Conservation (phyloP, 169 alveolate species). For the Cryptosporidium bovis region DNA sequence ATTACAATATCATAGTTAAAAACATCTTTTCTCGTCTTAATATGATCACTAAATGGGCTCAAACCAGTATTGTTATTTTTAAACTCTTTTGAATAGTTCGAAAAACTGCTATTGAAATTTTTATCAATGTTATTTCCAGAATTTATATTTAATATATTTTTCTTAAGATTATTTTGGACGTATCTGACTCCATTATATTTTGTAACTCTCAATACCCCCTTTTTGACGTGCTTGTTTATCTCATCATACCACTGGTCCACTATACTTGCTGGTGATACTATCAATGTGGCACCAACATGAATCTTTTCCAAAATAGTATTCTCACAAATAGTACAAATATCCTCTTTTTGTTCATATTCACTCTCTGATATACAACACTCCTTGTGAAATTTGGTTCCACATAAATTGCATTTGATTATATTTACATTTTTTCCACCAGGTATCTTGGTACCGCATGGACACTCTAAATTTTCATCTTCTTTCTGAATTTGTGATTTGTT, state of each 20-base stretch:
- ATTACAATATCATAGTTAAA: conserved; percentile 17
- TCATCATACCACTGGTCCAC: conserved; percentile 70
- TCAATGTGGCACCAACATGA: conserved; percentile 8
- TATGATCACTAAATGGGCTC: neutral
- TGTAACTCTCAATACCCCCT: conserved; percentile 11
- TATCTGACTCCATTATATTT: conserved; percentile 56
- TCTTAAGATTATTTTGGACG: conserved; percentile 17
- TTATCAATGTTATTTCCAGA: neutral
- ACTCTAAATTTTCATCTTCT: conserved; percentile 2
- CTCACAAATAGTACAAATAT: conserved; percentile 46
- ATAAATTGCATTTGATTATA: conserved; percentile 2
- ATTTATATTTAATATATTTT: neutral
- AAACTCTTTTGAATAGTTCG: neutral
- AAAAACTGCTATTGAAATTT: neutral
- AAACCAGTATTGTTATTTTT: neutral
- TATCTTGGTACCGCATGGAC: conserved; percentile 50
- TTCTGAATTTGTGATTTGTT: neutral
- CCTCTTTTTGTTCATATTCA: neutral
- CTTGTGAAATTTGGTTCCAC: conserved; percentile 15
- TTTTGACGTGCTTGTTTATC: conserved; percentile 19
- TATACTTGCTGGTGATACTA: conserved; percentile 65
- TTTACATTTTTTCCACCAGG: neutral
- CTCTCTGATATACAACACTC: conserved; percentile 9
- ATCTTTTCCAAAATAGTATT: neutral
- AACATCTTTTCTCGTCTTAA: conserved; percentile 36